Evolutionary conservation across 2,329 filamentous ascomycete genomes (phyloP).

Genomic region (Colletotrichum sp.): DNA sequence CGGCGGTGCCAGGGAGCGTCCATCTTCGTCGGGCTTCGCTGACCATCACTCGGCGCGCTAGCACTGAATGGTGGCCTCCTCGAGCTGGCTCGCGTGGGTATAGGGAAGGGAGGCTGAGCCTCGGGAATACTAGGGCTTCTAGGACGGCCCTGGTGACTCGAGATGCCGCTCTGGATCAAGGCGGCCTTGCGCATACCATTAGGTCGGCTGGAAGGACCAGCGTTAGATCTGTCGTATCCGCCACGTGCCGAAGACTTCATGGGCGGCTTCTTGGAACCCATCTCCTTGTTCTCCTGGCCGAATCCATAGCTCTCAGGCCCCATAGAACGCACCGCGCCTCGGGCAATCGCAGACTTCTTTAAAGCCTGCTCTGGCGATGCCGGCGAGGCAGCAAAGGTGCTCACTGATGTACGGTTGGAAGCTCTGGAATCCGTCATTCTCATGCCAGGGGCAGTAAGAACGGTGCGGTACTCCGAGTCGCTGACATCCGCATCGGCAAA

Average conservation of each 20-base stretch:
- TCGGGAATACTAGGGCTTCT: conserved; percentile 71
- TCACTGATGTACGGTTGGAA: conserved; percentile 47
- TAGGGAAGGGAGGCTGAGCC: conserved; percentile 82
- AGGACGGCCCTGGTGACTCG: conserved; percentile 68
- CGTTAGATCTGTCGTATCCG: conserved; percentile 42
- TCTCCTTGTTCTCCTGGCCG: conserved; percentile 38
- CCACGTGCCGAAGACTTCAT: conserved; percentile 34
- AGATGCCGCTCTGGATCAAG: conserved; percentile 80
- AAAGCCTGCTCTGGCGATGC: conserved; percentile 49
- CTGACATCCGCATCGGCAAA: conserved; percentile 66
- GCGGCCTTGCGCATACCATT: conserved; percentile 77
- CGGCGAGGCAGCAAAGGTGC: conserved; percentile 42
- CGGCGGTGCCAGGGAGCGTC: conserved; percentile 62
- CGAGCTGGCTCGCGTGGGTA: conserved; percentile 88
- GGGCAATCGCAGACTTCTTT: conserved; percentile 28
- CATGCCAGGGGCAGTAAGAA: conserved; percentile 67
- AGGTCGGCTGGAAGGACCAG: conserved; percentile 48
- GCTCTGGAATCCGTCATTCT: conserved; percentile 41
- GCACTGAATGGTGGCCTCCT: conserved; percentile 71
- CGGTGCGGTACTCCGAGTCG: conserved; percentile 72
- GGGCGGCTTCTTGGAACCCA: conserved; percentile 34
- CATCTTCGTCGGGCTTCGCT: conserved; percentile 74
- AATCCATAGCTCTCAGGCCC: conserved; percentile 52
- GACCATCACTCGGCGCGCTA: conserved; percentile 73
- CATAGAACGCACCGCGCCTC: conserved; percentile 37